phyloP scores from a whole-genome alignment of 176 grass and related monocot genomes.

The Oryza punctata region DNA sequence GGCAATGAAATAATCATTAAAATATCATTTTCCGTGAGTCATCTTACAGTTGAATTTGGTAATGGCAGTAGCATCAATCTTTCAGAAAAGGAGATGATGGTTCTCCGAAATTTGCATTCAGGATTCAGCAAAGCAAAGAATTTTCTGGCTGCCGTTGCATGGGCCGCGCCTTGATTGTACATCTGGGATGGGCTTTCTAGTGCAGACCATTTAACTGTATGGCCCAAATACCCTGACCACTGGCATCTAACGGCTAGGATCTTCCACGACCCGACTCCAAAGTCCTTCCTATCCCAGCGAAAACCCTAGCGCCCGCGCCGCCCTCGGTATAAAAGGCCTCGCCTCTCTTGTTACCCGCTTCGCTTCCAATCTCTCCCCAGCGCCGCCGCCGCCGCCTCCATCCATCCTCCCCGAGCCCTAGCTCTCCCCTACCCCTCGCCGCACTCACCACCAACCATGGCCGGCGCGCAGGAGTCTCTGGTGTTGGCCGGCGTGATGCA shows the following conservation, averaged over 20 bases:
- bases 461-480: conserved; percentile 61
- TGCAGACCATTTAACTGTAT: not conserved
- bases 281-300: not conserved
- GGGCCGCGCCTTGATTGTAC: not conserved
- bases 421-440: conserved; percentile 15
- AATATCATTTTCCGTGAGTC: not conserved
- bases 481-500: conserved; percentile 73
- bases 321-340: not conserved
- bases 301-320: conserved; percentile 42
- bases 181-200: not conserved
- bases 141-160: not conserved
- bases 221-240: not conserved
- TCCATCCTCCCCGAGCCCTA: not conserved
- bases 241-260: conserved; percentile 34
- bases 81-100: not conserved
- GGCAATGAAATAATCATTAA: not conserved
- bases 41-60: not conserved
- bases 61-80: not conserved
- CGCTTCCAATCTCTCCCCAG: not conserved
- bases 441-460: conserved; percentile 34
- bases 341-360: not conserved
- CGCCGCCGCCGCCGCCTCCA: conserved; percentile 39
- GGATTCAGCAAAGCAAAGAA: not conserved
- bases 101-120: too few relatives aligned
- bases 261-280: not conserved